These are phyloP conservation scores for Tetraselmis striata DNA, from an alignment of 139 green algal genomes.

Conservation along the genomic window DNA sequence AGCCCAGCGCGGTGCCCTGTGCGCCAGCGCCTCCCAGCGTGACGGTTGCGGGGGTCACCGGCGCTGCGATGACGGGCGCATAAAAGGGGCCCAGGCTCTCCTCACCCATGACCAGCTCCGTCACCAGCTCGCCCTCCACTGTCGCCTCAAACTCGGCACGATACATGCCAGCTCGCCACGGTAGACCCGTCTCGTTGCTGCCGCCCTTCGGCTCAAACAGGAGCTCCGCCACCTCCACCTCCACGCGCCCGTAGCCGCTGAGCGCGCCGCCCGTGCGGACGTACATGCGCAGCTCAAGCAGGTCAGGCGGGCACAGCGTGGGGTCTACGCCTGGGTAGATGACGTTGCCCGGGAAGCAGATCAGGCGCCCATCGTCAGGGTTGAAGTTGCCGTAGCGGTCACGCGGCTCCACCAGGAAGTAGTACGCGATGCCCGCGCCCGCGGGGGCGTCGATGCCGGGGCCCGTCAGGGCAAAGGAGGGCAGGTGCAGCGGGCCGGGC, in stretches of 20 bases:
- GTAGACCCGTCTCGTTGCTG: background rate
- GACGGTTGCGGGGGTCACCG: background rate
- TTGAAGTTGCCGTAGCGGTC: slow-evolving; percentile 11
- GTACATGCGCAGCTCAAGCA: background rate
- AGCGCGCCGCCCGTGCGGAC: background rate
- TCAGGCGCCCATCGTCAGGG: slow-evolving; percentile 4
- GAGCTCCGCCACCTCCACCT: background rate
- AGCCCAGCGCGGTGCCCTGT: background rate
- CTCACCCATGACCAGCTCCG: background rate
- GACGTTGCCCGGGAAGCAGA: background rate
- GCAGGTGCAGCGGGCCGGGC: background rate
- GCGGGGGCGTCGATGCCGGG: background rate
- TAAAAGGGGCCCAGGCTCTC: background rate
- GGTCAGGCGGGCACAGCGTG: background rate
- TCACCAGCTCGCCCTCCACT: slow-evolving; percentile 1
- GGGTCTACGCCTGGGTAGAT: background rate
- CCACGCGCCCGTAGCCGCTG: background rate
- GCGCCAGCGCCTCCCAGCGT: background rate
- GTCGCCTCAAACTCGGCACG: background rate
- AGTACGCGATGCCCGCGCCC: slow-evolving; percentile 4
- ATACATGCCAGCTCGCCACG: background rate
- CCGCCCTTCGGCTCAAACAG: background rate
- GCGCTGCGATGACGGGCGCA: background rate
- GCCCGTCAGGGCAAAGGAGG: slow-evolving; percentile 1
- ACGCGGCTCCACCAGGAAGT: slow-evolving; percentile 7